Percentiles rank a stretch among this genome's conserved stretches.
Conservation (phyloP, 192 early-diverging fungal species). For the Mortierella antarctica region DNA sequence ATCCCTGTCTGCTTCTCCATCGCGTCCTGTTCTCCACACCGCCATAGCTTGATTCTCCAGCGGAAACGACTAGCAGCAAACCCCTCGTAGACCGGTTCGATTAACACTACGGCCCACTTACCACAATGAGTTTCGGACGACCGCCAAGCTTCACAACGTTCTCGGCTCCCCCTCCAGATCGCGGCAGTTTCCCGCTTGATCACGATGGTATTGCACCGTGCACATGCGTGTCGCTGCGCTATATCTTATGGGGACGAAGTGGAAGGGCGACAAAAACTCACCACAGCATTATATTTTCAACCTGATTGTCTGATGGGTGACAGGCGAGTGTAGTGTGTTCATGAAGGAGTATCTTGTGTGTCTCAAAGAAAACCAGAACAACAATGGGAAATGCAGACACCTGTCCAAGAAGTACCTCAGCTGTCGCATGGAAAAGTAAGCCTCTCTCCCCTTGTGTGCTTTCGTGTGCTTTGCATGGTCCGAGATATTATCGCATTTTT, state of each 20-base stretch:
- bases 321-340: conserved; percentile 83
- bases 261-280: not conserved
- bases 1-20: too few species aligned
- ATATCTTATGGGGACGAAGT: not conserved
- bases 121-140: conserved; percentile 79
- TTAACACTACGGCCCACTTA: not conserved
- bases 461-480: not conserved
- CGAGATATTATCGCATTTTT: not conserved
- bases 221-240: not conserved
- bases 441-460: not conserved
- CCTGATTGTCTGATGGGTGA: not conserved
- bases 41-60: too few species aligned
- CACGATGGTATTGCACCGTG: conserved; percentile 67
- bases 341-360: conserved; percentile 87
- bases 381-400: conserved; percentile 74
- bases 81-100: not conserved
- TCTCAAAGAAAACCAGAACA: conserved; percentile 75
- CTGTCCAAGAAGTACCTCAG: conserved; percentile 84
- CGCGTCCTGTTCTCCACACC: too few species aligned
- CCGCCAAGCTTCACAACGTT: conserved; percentile 74
- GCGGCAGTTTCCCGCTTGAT: conserved; percentile 93
- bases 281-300: not conserved
- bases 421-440: conserved; percentile 92
- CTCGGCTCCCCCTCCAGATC: conserved; percentile 78
- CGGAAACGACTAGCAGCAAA: too few species aligned